A percentile compares a stretch with the other conserved stretches of the same genome.
Evolutionary conservation across 208 protist genomes (phyloP).

Genomic region (Angomonas ambiguus): DNA sequence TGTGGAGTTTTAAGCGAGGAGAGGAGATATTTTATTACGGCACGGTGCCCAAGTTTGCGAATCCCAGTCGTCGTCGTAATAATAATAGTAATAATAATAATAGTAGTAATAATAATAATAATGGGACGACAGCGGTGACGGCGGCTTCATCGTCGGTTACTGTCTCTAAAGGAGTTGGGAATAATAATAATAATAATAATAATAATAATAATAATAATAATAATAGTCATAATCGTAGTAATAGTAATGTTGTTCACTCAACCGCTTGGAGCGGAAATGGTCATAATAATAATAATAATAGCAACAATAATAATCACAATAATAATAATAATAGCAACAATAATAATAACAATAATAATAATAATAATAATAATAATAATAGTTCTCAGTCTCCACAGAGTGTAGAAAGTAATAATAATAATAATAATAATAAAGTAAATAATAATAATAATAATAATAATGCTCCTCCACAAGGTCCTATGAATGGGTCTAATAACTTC

Average conservation of each 20-base stretch:
- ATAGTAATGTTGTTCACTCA: neutral
- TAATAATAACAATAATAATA: neutral
- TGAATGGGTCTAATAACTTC: too few relatives aligned
- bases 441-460: slow-evolving; percentile 7
- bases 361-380: neutral
- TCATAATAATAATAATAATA: neutral
- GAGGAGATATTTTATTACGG: slow-evolving; percentile 55
- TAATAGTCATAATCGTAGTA: slow-evolving; percentile 10
- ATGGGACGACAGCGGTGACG: neutral
- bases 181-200: slow-evolving; percentile 5
- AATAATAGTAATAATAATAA: slow-evolving; percentile 11
- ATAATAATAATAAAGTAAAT: neutral
- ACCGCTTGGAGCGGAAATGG: neutral
- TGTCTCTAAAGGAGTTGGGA: neutral
- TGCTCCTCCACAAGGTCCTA: neutral
- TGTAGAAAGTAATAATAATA: slow-evolving; percentile 6
- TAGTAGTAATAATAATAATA: slow-evolving; percentile 11
- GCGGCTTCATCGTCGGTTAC: neutral
- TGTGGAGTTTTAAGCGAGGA: slow-evolving; percentile 54
- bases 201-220: slow-evolving; percentile 8
- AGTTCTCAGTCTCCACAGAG: neutral
- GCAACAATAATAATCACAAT: slow-evolving; percentile 4
- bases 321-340: slow-evolving; percentile 7
- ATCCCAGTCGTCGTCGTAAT: slow-evolving; percentile 18
- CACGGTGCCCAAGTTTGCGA: slow-evolving; percentile 69